phyloP scores from a whole-genome alignment of 331 rosid species.

The Rhamnella rubrinervis region DNA sequence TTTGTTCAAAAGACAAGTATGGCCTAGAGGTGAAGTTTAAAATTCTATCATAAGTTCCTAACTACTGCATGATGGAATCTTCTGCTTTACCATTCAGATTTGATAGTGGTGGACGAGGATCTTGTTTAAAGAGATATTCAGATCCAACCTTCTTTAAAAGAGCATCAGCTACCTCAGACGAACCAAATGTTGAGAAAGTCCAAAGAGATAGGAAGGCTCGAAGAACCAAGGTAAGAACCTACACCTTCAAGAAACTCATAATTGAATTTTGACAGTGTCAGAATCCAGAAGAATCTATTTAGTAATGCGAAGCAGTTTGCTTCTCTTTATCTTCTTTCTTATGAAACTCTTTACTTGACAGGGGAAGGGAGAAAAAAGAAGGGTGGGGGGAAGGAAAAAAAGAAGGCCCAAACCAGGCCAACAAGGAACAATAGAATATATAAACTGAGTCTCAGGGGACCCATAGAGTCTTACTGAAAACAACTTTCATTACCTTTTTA shows the following conservation, averaged over 20 bases:
- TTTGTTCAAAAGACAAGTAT: slow-evolving; percentile 14
- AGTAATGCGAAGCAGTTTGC: not conserved
- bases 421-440: too few species aligned
- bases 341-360: not conserved
- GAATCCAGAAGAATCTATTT: not conserved
- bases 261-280: slow-evolving; percentile 11
- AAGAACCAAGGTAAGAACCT: slow-evolving; percentile 62
- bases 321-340: not conserved
- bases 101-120: slow-evolving; percentile 92
- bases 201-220: slow-evolving; percentile 68
- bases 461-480: too few species aligned
- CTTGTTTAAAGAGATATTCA: slow-evolving; percentile 91
- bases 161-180: slow-evolving; percentile 56
- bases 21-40: slow-evolving; percentile 10
- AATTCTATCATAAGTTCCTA: slow-evolving; percentile 4
- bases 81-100: slow-evolving; percentile 55
- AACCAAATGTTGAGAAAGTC: slow-evolving; percentile 48
- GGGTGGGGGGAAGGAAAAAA: too few species aligned
- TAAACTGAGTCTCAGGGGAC: too few species aligned
- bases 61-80: slow-evolving; percentile 10
- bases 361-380: not conserved
- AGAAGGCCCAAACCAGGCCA: not conserved
- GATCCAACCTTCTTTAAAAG: slow-evolving; percentile 91
- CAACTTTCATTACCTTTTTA: too few species aligned
- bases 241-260: slow-evolving; percentile 20